phyloP scores from a whole-genome alignment of 495 filamentous ascomycete genomes.

The Zalerion maritima region DNA sequence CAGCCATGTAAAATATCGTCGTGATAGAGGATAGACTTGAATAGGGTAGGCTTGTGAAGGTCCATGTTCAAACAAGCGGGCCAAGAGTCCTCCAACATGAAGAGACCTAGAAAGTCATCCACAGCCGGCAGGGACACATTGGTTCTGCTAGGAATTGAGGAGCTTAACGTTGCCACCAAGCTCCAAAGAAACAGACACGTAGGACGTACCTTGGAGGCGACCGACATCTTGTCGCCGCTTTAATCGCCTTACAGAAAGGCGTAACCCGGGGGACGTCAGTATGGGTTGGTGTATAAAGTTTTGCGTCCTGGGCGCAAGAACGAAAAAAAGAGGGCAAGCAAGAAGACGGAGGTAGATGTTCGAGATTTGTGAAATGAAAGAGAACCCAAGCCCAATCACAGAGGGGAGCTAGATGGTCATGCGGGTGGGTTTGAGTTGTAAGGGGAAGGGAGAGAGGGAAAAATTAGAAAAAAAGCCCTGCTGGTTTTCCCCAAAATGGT shows the following conservation, averaged over 20 bases:
- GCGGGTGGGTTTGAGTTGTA: no score
- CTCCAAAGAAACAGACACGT: constrained; percentile 1
- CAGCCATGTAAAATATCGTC: constrained; percentile 1
- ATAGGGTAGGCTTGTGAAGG: no score
- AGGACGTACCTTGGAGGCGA: constrained; percentile 44
- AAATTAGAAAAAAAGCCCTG: no score
- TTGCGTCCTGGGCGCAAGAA: constrained; percentile 3
- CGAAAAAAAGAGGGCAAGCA: neutral
- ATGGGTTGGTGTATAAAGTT: constrained; percentile 6
- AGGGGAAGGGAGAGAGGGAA: no score
- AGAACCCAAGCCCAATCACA: constrained; percentile 1
- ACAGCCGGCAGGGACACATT: no score
- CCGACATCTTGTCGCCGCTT: constrained; percentile 43
- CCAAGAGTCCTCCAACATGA: no score
- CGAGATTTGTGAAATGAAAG: neutral
- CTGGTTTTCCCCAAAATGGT: no score
- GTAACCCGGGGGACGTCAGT: constrained; percentile 19
- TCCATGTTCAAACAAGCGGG: no score
- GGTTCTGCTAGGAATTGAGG: no score
- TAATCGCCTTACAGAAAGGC: constrained; percentile 34
- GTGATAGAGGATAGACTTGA: no score
- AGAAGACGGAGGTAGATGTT: neutral
- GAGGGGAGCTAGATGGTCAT: no score
- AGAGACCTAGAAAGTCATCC: no score
- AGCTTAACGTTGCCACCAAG: constrained; percentile 10